phyloP scores from a whole-genome alignment of 2,329 filamentous ascomycete species.

The Penicillium sp. region DNA sequence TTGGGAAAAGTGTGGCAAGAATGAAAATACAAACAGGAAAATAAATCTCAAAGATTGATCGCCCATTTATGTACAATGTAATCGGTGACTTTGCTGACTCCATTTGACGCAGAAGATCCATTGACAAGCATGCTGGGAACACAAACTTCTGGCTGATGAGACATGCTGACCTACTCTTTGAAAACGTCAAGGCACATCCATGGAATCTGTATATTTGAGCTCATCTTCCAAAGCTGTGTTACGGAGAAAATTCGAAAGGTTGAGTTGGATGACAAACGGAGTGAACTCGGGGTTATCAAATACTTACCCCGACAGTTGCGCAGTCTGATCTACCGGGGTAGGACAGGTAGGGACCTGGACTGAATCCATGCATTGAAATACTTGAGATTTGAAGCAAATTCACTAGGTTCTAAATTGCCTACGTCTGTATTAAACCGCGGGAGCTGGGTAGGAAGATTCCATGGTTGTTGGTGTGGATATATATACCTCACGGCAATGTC shows the following conservation, averaged over 20 bases:
- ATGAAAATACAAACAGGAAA: background rate
- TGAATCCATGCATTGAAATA: too few relatives aligned
- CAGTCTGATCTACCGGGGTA: background rate
- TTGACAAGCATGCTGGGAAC: background rate
- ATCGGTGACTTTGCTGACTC: conserved; percentile 11
- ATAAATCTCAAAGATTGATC: background rate
- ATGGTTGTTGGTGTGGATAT: background rate
- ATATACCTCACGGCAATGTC: background rate
- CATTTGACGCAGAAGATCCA: background rate
- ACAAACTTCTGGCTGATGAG: conserved; percentile 1
- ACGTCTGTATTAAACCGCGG: too few relatives aligned
- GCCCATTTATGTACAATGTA: background rate
- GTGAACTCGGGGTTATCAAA: background rate
- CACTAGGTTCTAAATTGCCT: background rate
- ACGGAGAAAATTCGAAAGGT: background rate
- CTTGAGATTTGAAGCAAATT: background rate
- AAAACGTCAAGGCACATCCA: background rate
- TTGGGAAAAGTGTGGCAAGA: background rate
- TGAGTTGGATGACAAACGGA: background rate
- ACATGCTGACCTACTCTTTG: conserved; percentile 9
- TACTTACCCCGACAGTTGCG: background rate
- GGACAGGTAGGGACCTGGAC: too few relatives aligned
- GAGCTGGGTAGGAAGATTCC: background rate
- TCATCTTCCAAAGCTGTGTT: background rate
- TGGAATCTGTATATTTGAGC: background rate